phyloP scores from a whole-genome alignment of 805 yeast genomes.

The Yarrowia sp. region DNA sequence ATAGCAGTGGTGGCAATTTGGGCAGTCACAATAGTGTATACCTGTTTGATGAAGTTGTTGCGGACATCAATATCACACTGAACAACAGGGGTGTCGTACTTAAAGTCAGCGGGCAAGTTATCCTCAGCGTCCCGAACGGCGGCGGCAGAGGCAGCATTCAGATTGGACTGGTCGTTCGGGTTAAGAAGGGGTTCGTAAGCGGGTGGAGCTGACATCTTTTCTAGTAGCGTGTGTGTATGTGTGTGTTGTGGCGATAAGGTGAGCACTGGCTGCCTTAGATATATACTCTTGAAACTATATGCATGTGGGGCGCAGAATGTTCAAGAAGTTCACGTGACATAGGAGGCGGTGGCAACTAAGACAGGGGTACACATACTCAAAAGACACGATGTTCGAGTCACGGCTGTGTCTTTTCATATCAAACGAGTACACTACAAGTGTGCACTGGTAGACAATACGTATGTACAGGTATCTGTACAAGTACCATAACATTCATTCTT shows the following conservation, averaged over 20 bases:
- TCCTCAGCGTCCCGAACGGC: conserved; percentile 39
- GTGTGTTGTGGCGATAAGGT: conserved; percentile 16
- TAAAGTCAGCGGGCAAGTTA: conserved; percentile 68
- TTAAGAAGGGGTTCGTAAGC: conserved; percentile 33
- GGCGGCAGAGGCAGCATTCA: conserved; percentile 18
- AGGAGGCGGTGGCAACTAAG: conserved; percentile 32
- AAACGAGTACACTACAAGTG: too few relatives aligned
- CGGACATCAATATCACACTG: conserved; percentile 79
- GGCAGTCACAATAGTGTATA: conserved; percentile 69
- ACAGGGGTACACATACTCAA: neutral
- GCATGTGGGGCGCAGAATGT: conserved; percentile 17
- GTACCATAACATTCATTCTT: too few relatives aligned
- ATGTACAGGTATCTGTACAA: too few relatives aligned
- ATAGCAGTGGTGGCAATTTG: conserved; percentile 70
- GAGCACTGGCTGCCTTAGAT: conserved; percentile 12
- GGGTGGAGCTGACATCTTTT: conserved; percentile 32
- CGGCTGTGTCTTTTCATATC: too few relatives aligned
- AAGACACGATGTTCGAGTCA: neutral
- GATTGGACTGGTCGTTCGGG: conserved; percentile 34
- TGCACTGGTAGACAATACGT: too few relatives aligned
- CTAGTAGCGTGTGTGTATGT: neutral
- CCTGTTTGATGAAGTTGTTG: conserved; percentile 78
- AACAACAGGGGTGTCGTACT: conserved; percentile 76
- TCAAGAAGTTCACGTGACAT: conserved; percentile 7
- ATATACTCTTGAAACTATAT: neutral